Conservation (phyloP, 2,329 filamentous ascomycete genomes). For the Phaeosphaeriaceae sp. region DNA sequence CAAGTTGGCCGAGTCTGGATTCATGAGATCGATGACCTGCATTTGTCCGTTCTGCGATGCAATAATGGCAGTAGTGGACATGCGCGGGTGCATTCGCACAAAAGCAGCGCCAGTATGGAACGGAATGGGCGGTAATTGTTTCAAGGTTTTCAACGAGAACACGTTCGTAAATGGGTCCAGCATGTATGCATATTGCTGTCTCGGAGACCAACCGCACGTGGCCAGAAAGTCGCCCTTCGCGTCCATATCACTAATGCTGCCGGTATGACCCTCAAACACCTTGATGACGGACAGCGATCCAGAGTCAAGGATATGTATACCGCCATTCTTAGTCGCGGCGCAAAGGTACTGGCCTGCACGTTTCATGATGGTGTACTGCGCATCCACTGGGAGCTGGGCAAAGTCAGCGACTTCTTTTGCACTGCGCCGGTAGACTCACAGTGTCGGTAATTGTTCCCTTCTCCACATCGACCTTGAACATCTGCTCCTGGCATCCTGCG, state of each 20-base stretch:
- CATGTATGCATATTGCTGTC: conserved; percentile 80
- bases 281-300: conserved; percentile 80
- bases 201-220: conserved; percentile 90
- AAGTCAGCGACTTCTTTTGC: conserved; percentile 38
- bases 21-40: conserved; percentile 95
- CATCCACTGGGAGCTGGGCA: conserved; percentile 70
- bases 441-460: conserved; percentile 56
- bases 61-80: conserved; percentile 94
- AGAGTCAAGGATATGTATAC: conserved; percentile 86
- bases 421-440: conserved; percentile 24
- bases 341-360: conserved; percentile 86
- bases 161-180: conserved; percentile 94
- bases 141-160: conserved; percentile 91
- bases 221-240: conserved; percentile 93
- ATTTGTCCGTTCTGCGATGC: conserved; percentile 91
- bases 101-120: conserved; percentile 92
- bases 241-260: conserved; percentile 95
- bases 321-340: conserved; percentile 83
- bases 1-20: conserved; percentile 85
- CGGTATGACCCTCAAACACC: conserved; percentile 88
- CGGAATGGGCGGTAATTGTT: conserved; percentile 86
- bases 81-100: conserved; percentile 94
- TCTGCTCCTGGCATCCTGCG: conserved; percentile 83
- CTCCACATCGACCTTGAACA: conserved; percentile 78
- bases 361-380: conserved; percentile 91